Percentiles rank a stretch among this genome's conserved stretches.
Conservation (phyloP, 768 basidiomycete species). For the Leccinum sublutescens region DNA sequence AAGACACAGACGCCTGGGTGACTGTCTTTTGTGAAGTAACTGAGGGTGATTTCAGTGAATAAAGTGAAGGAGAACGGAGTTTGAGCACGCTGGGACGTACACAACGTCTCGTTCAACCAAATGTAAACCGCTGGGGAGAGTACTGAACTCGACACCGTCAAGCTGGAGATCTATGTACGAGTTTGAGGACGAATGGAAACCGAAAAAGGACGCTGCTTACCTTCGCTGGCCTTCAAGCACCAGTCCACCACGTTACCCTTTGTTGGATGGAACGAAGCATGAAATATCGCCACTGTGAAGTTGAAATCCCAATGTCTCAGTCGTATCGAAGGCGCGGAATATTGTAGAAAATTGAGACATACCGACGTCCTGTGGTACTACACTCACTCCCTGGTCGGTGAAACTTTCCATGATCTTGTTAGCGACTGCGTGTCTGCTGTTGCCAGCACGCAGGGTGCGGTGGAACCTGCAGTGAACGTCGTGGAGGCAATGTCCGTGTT, state of each 20-base stretch:
- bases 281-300: constrained; percentile 71
- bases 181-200: not conserved
- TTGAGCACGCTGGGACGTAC: constrained; percentile 41
- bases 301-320: not conserved
- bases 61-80: not conserved
- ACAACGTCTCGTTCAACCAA: constrained; percentile 76
- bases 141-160: constrained; percentile 75
- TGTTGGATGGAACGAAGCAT: constrained; percentile 82
- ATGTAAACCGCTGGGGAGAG: constrained; percentile 80
- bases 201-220: constrained; percentile 34
- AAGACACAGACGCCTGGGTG: constrained; percentile 76
- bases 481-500: constrained; percentile 22
- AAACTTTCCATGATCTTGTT: constrained; percentile 25
- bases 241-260: constrained; percentile 79
- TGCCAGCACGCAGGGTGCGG: constrained; percentile 23
- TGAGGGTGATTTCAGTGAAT: constrained; percentile 29
- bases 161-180: constrained; percentile 54
- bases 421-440: constrained; percentile 19
- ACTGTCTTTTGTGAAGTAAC: constrained; percentile 70
- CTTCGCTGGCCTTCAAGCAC: constrained; percentile 68
- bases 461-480: constrained; percentile 17
- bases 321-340: not conserved
- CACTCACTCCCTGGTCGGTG: constrained; percentile 30
- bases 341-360: constrained; percentile 8
- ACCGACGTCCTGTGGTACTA: constrained; percentile 57